Evolutionary conservation across 768 basidiomycete genomes (phyloP), one percentile per base, ranked within the genome.

Genomic region (Scleroderma bovista): DNA sequence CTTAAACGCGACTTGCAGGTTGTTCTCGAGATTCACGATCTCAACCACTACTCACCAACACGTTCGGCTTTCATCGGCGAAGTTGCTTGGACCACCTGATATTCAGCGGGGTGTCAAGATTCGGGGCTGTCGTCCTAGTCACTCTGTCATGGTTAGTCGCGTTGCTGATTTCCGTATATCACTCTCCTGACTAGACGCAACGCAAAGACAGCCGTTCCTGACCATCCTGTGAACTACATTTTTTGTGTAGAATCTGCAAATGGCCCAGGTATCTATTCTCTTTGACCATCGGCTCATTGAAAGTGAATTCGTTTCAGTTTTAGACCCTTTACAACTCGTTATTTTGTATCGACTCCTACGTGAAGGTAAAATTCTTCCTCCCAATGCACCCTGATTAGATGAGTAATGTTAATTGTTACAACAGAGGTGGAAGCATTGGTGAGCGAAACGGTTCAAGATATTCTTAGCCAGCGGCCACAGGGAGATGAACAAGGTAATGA

Each of bases 21-120:
- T 97, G 4, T 83, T 97, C 57, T 94, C 91, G 3, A 88, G 86
- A 62, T 98, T 95, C 62, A 92, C 89, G 0, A 78, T 96, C 44
- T 91, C 92, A 2, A 81, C 90, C 0, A 85, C 86, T 40, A 84
- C 81, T 19, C 76, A 81, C 52, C 86, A 92, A 56, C 78, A 84
- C 56, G 76, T 96, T n/a, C 85, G 90, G 33, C 78, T 95, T 46
- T 73, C 73, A 20, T 78, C 78, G 8, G 84, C 81, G 0, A 70
- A 70, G 15, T 68, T 93, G 19, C 74, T 77, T 52, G 64, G 69
- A 6, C 75, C 75, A 26, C 60, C 69, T 11, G 69, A 62, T 22
- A 75, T 67, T 32, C 61, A 74, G 12, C 72, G 79, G 4, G 75
- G 74, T 7, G 67, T 88, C 31, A 75, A 70, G 44, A 79, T 88